phyloP scores from a whole-genome alignment of 441 rosid species.

The Adansonia rubrostipa region DNA sequence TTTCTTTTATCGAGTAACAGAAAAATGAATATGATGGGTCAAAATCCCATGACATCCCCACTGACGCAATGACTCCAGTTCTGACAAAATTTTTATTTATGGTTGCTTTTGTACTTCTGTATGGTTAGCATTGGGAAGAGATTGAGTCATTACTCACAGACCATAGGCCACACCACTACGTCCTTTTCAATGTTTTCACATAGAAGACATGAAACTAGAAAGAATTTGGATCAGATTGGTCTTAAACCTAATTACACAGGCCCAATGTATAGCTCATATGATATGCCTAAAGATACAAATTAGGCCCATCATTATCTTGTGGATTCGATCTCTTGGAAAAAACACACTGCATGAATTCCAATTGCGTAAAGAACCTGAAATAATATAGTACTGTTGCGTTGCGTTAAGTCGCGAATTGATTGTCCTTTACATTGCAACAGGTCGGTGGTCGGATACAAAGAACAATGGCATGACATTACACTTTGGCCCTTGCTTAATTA shows the following conservation, averaged over 20 bases:
- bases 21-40: slow-evolving; percentile 11
- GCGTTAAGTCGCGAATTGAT: no score
- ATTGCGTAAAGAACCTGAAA: background rate
- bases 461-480: background rate
- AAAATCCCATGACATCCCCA: slow-evolving; percentile 11
- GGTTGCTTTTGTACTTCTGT: no score
- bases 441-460: background rate
- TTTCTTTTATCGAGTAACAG: background rate
- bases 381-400: background rate
- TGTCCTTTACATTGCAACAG: background rate
- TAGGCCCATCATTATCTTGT: background rate
- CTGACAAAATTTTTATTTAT: no score
- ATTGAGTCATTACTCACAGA: background rate
- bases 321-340: background rate
- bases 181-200: background rate
- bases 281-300: background rate
- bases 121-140: background rate
- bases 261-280: background rate
- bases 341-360: no score
- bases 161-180: no score
- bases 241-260: background rate
- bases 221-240: background rate
- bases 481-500: no score
- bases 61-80: background rate
- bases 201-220: background rate